phyloP scores from a whole-genome alignment of 306 rosid genomes.

The cucumber (Cucumis sativus) region Cucumber_9930_V3 NC_026656.2:3157501-3158000 shows the following conservation, averaged over 20 bases:
- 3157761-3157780: background rate
- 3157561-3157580: slow-evolving; percentile 1
- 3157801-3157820: too few relatives aligned
- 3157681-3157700: background rate
- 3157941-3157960: background rate
- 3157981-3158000: background rate
- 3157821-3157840: too few relatives aligned
- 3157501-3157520: slow-evolving; percentile 74
- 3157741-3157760: too few relatives aligned
- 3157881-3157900: too few relatives aligned
- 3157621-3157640: background rate
- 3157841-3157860: too few relatives aligned
- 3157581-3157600: background rate
- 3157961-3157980: background rate
- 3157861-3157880: too few relatives aligned
- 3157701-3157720: too few relatives aligned
- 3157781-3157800: too few relatives aligned
- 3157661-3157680: background rate
- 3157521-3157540: slow-evolving; percentile 56
- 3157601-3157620: background rate
- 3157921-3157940: too few relatives aligned
- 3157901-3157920: too few relatives aligned
- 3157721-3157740: too few relatives aligned
- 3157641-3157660: background rate
- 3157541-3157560: slow-evolving; percentile 52